These are phyloP conservation scores for Taiwanofungus camphoratus DNA, from an alignment of 1,284 basidiomycete genomes.

Conservation along the genomic window DNA sequence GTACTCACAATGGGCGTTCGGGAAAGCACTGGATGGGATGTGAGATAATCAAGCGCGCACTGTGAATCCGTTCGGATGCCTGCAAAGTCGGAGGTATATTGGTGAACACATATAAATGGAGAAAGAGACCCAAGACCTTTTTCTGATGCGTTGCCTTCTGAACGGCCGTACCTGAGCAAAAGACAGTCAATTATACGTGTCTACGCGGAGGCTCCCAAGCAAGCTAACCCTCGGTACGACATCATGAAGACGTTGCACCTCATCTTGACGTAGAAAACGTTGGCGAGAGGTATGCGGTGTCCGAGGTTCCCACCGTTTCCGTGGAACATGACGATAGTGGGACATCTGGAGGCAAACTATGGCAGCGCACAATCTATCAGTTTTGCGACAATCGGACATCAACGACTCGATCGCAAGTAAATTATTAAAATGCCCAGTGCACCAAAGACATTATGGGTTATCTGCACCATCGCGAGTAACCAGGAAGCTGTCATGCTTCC, in stretches of 20 bases:
- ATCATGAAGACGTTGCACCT: constrained; percentile 87
- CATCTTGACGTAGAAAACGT: constrained; percentile 79
- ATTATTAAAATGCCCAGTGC: too few species aligned
- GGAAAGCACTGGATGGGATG: constrained; percentile 61
- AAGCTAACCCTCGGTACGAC: constrained; percentile 74
- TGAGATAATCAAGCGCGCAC: constrained; percentile 74
- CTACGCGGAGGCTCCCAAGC: background rate
- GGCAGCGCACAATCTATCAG: too few species aligned
- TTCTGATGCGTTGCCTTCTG: constrained; percentile 81
- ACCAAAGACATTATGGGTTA: too few species aligned
- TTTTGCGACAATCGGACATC: too few species aligned
- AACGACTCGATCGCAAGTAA: too few species aligned
- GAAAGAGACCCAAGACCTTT: constrained; percentile 44
- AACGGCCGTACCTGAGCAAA: constrained; percentile 68
- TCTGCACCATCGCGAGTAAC: too few species aligned
- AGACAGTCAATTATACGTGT: background rate
- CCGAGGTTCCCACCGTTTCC: constrained; percentile 83
- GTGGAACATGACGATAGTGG: constrained; percentile 88
- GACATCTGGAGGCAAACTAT: constrained; percentile 61
- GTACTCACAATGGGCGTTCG: constrained; percentile 59
- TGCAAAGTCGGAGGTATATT: constrained; percentile 24
- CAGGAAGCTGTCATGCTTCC: too few species aligned
- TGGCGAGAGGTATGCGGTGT: constrained; percentile 87
- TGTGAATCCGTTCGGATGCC: constrained; percentile 80
- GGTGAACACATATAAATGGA: background rate